Conservation (phyloP, 75 land plant genomes). For the Larix kaempferi region DNA sequence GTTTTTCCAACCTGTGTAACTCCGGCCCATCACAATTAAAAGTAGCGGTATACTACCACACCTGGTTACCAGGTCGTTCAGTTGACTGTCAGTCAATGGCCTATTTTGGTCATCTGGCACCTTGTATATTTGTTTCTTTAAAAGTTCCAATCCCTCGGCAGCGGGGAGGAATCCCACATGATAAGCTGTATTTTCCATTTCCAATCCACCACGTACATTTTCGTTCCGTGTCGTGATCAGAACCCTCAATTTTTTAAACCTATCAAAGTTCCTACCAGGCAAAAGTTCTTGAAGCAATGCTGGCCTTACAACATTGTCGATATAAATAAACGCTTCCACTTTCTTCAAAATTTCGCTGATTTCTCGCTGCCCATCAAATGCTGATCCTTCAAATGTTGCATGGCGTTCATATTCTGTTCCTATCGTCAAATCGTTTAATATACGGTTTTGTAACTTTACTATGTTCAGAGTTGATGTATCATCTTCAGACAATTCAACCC, state of each 20-base stretch:
- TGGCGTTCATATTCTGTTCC: no score
- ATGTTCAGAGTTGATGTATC: neutral
- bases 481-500: neutral
- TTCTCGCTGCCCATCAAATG: neutral
- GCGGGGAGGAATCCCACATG: rapidly evolving
- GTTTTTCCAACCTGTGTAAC: no score
- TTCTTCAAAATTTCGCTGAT: neutral
- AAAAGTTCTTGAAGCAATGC: neutral
- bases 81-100: no score
- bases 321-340: neutral
- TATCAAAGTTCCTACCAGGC: neutral
- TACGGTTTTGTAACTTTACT: neutral
- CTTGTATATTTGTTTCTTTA: no score
- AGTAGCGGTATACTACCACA: no score
- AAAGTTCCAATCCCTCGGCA: no score
- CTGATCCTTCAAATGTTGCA: neutral
- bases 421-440: neutral
- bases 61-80: no score
- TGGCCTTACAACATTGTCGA: neutral
- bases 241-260: neutral
- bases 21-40: no score
- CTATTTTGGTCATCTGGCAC: no score
- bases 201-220: neutral
- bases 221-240: neutral
- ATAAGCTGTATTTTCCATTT: no score